A percentile compares a stretch with the other conserved stretches of the same genome.
phyloP scores from a whole-genome alignment of 768 basidiomycete genomes.

The Russula foetens region DNA sequence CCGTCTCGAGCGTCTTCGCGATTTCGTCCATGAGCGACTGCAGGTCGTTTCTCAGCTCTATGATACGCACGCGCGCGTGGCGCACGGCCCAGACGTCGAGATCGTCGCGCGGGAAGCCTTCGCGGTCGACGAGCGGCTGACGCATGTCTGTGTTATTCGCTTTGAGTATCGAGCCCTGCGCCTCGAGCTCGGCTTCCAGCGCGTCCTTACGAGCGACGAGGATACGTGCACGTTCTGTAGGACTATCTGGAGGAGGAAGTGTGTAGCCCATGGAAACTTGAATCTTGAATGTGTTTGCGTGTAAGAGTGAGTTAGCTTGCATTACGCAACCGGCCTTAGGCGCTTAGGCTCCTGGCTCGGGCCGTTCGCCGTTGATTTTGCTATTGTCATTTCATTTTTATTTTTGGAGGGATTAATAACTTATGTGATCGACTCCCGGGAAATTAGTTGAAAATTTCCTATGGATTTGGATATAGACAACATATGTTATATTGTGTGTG shows the following conservation, averaged over 20 bases:
- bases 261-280: constrained; percentile 17
- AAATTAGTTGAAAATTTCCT: too few relatives aligned
- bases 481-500: too few relatives aligned
- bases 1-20: constrained; percentile 54
- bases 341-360: not conserved
- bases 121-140: constrained; percentile 71
- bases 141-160: constrained; percentile 57
- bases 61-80: constrained; percentile 65
- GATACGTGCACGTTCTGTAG: constrained; percentile 49
- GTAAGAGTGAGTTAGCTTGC: not conserved
- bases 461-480: too few relatives aligned
- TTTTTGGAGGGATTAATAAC: too few relatives aligned
- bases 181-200: constrained; percentile 64
- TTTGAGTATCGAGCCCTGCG: constrained; percentile 53
- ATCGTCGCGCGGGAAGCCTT: constrained; percentile 86
- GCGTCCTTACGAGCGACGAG: constrained; percentile 62
- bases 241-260: constrained; percentile 20
- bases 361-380: not conserved
- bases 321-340: not conserved
- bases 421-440: too few relatives aligned
- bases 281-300: not conserved
- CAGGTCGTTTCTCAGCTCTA: constrained; percentile 76
- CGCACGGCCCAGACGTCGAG: constrained; percentile 79
- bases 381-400: too few relatives aligned
- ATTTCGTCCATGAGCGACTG: constrained; percentile 56